Base-by-base conservation (phyloP, 1,284 basidiomycete genomes). In the Ceratobasidium sp. region DNA sequence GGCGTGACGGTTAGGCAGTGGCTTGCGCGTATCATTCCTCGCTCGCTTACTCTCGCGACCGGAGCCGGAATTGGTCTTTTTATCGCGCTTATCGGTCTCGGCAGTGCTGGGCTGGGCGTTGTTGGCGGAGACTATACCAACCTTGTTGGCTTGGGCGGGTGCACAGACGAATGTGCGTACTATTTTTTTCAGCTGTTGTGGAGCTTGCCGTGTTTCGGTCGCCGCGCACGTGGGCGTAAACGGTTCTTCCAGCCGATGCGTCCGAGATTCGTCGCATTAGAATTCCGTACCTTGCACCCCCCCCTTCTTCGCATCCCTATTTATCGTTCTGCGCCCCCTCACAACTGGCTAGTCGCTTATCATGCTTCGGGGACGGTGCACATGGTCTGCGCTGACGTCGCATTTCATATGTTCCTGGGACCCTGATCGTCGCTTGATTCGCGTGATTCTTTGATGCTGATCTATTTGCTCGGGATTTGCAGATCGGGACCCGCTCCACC, bases 61-160 rank as follows among this genome's bases (percentile, higher is more conserved):
- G 93, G 93, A 74, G 89, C 92, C 39, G 94, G 94, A 78, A 96
- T 96, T 79, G 94, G 94, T 74, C 81, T 96, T 19, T 96, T 92
- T 83, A 92, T 93, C 77, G 90, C 83, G 53, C 79, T 85, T 66
- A 85, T 85, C 77, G 82, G 83, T 77, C 81, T 85, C 49, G 77
- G 90, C 5, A 84, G 87, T 0, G 82, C 85, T 77, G 94, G 94
- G 77, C 85, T 96, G 11, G 86, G 87, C 73, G 89, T 95, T 71
- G 88, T 96, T 64, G 92, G 93, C 29, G 93, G 93, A 41, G 85
- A 90, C 77, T 88, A 85, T 0, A 83, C 85, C 9, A 93, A 93
- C 76, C 84, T 94, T 6, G 87, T 96, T 51, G 90, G 90, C 53
- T 85, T 96, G n/a, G 94, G 90, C 31, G 95, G 94, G 41, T 96